Evolutionary conservation across 257 asterid genomes (phyloP), one percentile per base, ranked within the genome.

Genomic region (Solanum pennellii): DNA sequence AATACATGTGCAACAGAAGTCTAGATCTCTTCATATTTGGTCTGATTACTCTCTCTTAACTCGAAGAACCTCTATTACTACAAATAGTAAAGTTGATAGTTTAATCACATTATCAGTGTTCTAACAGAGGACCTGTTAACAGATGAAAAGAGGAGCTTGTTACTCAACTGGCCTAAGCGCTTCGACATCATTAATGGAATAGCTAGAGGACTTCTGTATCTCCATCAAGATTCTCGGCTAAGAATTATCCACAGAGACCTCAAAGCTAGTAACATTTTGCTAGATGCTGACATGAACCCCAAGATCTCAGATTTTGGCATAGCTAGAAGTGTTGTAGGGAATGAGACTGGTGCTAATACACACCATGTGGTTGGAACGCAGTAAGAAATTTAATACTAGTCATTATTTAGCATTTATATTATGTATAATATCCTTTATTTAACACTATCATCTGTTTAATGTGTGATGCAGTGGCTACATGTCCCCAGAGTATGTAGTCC

Each of bases 221-320:
- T 90, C 44, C 91, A 88, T 88, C 91, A 90, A 88, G 91, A 90
- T 72, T 90, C 92, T 31, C 87, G 89, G 56, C 87, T 88, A 12
- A 69, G 92, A 82, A 88, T 90, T 18, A 88, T 90, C 84, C 89
- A 85, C 69, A 82, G 91, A 35, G 91, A 89, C 76, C 91, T 89
- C 68, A 89, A 87, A 85, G 91, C 87, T 37, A 88, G 92, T 87
- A 90, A 90, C 13, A 87, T 90, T 85, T 72, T 90, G 79, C 60
- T 90, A 59, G 88, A 90, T 87, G 37, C 83, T 29, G 91, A 88
- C 52, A 88, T 90, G 88, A 88, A 88, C 73, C 92, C 92, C 21
- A 90, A 90, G 77, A 90, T 90, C 86, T 90, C 89, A 0, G 92
- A 90, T 65, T 90, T 90, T 71, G 92, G 91, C 71, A 68, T 90